These are phyloP conservation scores for Apodospora peruviana DNA, from an alignment of 495 filamentous ascomycete species.

Conservation along the genomic window DNA sequence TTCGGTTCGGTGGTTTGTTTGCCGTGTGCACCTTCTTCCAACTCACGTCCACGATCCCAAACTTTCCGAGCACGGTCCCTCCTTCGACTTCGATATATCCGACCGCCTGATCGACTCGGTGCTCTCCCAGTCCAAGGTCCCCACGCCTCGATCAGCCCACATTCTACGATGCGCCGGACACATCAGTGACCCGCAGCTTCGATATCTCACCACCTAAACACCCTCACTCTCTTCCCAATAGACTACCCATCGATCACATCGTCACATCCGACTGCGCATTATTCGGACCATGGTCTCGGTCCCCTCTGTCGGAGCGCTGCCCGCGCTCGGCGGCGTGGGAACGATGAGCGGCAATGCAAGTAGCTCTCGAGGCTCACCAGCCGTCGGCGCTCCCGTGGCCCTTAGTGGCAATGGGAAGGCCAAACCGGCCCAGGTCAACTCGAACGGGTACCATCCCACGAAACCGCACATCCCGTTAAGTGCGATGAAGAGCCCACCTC, in stretches of 20 bases:
- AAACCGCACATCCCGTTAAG: constrained; percentile 45
- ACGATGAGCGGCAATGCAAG: constrained; percentile 32
- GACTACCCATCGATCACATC: too few species aligned
- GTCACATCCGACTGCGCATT: too few species aligned
- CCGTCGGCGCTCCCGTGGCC: constrained; percentile 26
- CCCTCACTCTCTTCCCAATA: neutral
- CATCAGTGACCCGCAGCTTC: constrained; percentile 7
- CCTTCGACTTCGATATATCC: too few species aligned
- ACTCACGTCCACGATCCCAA: too few species aligned
- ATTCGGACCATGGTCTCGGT: constrained; percentile 35
- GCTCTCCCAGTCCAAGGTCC: too few species aligned
- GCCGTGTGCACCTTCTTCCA: too few species aligned
- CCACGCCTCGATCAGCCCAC: neutral
- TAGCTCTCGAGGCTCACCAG: constrained; percentile 45
- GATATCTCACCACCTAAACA: neutral
- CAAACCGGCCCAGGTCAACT: constrained; percentile 38
- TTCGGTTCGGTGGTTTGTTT: too few species aligned
- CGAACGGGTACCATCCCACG: constrained; percentile 48
- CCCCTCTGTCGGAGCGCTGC: constrained; percentile 30
- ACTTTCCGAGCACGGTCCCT: too few species aligned
- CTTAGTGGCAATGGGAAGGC: constrained; percentile 33
- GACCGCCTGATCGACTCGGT: too few species aligned
- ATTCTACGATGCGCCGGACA: constrained; percentile 10
- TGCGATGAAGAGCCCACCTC: constrained; percentile 49
- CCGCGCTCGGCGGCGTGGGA: constrained; percentile 25